A percentile compares a stretch with the other conserved stretches of the same genome.
phyloP scores from a whole-genome alignment of 2,329 filamentous ascomycete genomes.

The Magnaporthiopsis incrustans region DNA sequence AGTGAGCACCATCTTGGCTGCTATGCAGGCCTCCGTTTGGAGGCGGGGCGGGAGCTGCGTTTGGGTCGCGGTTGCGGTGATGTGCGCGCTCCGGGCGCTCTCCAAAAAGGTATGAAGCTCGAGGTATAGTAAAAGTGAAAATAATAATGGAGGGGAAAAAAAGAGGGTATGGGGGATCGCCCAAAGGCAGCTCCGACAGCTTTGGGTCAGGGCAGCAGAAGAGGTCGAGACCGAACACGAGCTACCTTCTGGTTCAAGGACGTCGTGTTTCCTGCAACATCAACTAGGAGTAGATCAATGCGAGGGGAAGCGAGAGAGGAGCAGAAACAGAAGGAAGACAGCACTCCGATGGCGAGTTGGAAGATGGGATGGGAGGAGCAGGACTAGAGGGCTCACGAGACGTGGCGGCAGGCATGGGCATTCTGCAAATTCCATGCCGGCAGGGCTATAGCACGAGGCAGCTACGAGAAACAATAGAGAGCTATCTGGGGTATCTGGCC shows the following conservation, averaged over 20 bases:
- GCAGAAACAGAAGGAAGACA: background rate
- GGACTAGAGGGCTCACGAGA: background rate
- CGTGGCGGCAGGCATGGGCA: background rate
- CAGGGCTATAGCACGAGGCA: background rate
- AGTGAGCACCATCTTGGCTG: slow-evolving; percentile 19
- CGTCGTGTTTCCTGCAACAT: background rate
- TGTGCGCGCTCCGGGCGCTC: background rate
- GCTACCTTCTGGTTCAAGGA: background rate
- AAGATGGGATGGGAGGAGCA: background rate
- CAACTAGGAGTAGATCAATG: background rate
- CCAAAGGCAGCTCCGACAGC: background rate
- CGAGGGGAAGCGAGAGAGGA: background rate
- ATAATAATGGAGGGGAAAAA: background rate
- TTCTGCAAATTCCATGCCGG: background rate
- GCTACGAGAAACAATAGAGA: background rate
- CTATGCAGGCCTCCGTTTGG: background rate
- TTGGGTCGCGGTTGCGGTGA: background rate
- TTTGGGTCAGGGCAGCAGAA: background rate
- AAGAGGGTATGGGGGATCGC: background rate
- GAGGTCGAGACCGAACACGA: background rate
- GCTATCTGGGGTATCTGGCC: background rate
- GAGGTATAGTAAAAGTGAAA: background rate
- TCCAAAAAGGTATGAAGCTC: background rate
- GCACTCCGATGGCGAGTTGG: background rate
- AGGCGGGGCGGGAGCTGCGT: background rate